phyloP scores from a whole-genome alignment of 2,329 filamentous ascomycete species.

The Phaeosphaeria sp. region DNA sequence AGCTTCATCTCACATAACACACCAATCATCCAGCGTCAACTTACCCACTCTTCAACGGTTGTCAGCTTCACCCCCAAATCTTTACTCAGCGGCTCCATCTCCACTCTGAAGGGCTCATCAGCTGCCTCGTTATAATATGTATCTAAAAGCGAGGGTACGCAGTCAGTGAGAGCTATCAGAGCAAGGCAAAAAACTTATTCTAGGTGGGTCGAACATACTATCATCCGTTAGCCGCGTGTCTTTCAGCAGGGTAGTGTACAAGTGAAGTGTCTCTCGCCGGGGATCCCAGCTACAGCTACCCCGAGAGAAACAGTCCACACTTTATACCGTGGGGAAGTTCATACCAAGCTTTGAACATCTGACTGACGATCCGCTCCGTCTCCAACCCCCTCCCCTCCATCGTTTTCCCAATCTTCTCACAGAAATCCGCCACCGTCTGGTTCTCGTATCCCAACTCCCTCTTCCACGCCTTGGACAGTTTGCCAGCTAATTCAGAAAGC shows the following conservation, averaged over 20 bases:
- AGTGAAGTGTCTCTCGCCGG: too few relatives aligned
- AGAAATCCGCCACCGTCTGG: conserved; percentile 39
- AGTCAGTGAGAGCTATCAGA: too few relatives aligned
- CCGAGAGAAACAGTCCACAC: too few relatives aligned
- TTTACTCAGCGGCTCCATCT: conserved; percentile 45
- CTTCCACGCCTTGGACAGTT: conserved; percentile 44
- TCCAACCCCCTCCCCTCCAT: conserved; percentile 48
- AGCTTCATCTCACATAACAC: neutral
- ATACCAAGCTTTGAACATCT: conserved; percentile 53
- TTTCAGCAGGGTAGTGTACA: too few relatives aligned
- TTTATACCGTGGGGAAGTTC: too few relatives aligned
- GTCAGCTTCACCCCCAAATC: conserved; percentile 43
- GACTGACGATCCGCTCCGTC: conserved; percentile 41
- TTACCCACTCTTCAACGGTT: conserved; percentile 45
- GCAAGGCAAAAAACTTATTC: too few relatives aligned
- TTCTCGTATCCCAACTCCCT: conserved; percentile 39
- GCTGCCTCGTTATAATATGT: conserved; percentile 50
- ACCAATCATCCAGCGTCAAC: neutral
- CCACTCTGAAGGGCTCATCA: conserved; percentile 48
- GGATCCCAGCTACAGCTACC: too few relatives aligned
- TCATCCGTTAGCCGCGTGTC: too few relatives aligned
- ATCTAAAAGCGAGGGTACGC: too few relatives aligned
- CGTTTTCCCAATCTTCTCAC: conserved; percentile 34
- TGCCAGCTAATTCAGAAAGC: conserved; percentile 41
- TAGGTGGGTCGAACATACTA: too few relatives aligned